Evolutionary conservation across 2,329 filamentous ascomycete species (phyloP).

Genomic region (Verticillium isaacii): DNA sequence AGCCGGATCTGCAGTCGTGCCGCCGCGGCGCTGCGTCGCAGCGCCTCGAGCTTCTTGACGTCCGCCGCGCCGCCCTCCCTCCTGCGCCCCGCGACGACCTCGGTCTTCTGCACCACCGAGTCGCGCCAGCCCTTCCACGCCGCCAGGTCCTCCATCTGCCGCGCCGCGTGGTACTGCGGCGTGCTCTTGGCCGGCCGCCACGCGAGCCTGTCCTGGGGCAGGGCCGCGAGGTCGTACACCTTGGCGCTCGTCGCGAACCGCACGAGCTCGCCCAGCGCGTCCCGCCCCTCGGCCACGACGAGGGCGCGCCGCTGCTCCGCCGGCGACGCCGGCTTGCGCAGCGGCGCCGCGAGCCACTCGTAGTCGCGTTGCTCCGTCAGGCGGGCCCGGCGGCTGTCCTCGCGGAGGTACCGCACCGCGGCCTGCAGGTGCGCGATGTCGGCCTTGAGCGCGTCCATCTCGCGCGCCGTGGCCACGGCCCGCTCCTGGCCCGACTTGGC

Average conservation of each 20-base stretch:
- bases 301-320: constrained; percentile 44
- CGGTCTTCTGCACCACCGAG: constrained; percentile 48
- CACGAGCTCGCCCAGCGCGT: constrained; percentile 61
- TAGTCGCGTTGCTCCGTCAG: constrained; percentile 49
- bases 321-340: constrained; percentile 39
- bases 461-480: constrained; percentile 64
- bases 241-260: constrained; percentile 51
- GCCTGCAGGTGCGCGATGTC: constrained; percentile 63
- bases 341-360: constrained; percentile 61
- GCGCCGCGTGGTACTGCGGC: constrained; percentile 62
- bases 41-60: constrained; percentile 21
- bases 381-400: constrained; percentile 61
- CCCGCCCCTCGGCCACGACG: constrained; percentile 57
- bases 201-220: constrained; percentile 56
- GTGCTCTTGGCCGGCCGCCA: constrained; percentile 63
- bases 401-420: constrained; percentile 62
- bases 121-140: constrained; percentile 56
- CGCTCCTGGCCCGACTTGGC: constrained; percentile 59
- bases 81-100: constrained; percentile 25
- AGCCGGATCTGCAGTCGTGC: constrained; percentile 48
- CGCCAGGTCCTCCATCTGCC: constrained; percentile 60
- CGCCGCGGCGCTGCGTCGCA: constrained; percentile 24
- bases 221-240: constrained; percentile 53
- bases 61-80: constrained; percentile 12
- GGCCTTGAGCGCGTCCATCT: constrained; percentile 67